Base-by-base conservation (phyloP, 2,329 filamentous ascomycete genomes). In the Alternaria triticina region DNA sequence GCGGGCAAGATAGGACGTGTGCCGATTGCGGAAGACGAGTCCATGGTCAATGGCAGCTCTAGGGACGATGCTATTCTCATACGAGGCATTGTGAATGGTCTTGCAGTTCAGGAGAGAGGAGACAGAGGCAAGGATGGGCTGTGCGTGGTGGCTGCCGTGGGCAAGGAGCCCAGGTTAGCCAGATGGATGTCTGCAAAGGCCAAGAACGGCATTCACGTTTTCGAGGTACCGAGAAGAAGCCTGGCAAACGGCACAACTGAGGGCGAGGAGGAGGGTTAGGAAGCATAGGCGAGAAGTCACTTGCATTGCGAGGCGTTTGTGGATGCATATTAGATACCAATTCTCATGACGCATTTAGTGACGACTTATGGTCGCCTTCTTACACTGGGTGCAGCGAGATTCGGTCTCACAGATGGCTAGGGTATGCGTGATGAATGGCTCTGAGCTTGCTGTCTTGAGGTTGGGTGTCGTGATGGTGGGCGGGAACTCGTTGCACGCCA, bases 131-230 rank as follows among this genome's bases (percentile, higher is more conserved):
- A 87, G 70, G 82, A 84, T 47, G 94, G 94, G 1, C 81, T 97
- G 2, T 95, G 92, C 71, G 87, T 98, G 27, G 90, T 96, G 12
- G 92, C 90, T n/a, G 96, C 91, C 15, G 87, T 97, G 1, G 94
- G 92, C 36, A 95, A 92, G 75, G 93, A 97, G 80, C 91, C 94
- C 79, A 88, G 93, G 47, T 83, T 97, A 45, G 96, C 94, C 5
- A 86, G 92, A 66, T 98, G 94, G 94, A 90, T 90, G 80, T 86
- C 86, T 61, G 79, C 86, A 6, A 77, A 74, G 61, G 93, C 89
- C 5, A 90, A 90, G 69, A 97, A 97, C 76, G 92, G 93, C 7
- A 92, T 91, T n/a, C 87, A 96, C 55, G 86, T 97, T 10, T 96
- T 97, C 76, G 94, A 97, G 77, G 88, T 97, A 33, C 87, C 91